Conservation (phyloP, 305 asterid genomes). For the Solanum hybrid region DNA sequence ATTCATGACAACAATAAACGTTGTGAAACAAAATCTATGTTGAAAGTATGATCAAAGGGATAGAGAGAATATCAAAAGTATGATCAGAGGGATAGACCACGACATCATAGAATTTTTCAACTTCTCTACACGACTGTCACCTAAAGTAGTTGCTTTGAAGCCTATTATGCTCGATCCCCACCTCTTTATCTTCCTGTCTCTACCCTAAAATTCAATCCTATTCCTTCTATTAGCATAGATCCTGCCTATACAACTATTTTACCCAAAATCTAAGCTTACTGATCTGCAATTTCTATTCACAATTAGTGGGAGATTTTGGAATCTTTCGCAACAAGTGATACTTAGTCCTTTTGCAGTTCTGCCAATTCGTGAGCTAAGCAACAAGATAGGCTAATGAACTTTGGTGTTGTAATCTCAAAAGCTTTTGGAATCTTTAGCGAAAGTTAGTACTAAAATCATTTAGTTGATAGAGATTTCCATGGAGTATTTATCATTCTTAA, state of each 20-base stretch:
- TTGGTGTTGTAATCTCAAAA: background rate
- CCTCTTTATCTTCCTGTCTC: constrained; percentile 18
- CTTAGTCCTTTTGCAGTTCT: background rate
- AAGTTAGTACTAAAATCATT: background rate
- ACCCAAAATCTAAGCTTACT: background rate
- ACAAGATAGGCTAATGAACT: background rate
- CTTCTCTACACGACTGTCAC: constrained; percentile 53
- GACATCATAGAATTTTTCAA: constrained; percentile 16
- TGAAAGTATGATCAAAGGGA: background rate
- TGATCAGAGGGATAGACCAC: background rate
- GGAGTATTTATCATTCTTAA: background rate
- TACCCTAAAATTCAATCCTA: constrained; percentile 14
- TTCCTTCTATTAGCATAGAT: constrained; percentile 7
- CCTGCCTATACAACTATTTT: background rate
- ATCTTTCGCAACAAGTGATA: background rate
- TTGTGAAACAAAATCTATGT: background rate
- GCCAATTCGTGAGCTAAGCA: background rate
- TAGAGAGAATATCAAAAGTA: background rate
- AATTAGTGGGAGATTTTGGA: background rate
- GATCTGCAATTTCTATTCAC: background rate
- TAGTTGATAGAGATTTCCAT: background rate
- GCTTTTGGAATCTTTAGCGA: background rate
- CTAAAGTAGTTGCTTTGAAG: constrained; percentile 46
- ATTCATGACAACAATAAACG: background rate
- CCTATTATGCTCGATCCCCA: constrained; percentile 30